phyloP scores from a whole-genome alignment of 225 moss, liverwort and hornwort genomes.

The Antitrichia curtipendula region DNA sequence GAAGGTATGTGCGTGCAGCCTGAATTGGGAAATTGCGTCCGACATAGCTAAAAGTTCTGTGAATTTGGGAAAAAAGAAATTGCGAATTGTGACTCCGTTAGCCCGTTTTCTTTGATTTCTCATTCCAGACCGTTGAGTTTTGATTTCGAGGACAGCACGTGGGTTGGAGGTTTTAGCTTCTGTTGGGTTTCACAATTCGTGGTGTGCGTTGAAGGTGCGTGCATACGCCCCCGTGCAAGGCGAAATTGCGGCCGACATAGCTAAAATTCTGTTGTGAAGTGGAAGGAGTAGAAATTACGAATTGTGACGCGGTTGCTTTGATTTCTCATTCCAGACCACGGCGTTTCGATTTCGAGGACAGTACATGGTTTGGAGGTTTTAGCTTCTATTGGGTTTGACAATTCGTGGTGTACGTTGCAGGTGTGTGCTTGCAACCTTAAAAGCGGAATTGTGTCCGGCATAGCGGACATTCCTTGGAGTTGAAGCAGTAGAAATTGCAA shows the following conservation, averaged over 20 bases:
- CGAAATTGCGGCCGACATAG: not conserved
- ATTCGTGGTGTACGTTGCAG: not conserved
- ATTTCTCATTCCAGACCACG: not conserved
- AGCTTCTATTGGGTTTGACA: not conserved
- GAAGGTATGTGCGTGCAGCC: not conserved
- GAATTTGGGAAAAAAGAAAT: not conserved
- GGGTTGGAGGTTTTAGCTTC: not conserved
- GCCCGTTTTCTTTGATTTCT: not conserved
- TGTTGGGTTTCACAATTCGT: not conserved
- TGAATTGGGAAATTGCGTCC: not conserved
- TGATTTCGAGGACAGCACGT: not conserved
- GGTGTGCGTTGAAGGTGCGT: not conserved
- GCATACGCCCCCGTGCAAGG: not conserved
- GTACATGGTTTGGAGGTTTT: not conserved
- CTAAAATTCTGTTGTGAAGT: not conserved
- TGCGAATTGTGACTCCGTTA: not conserved
- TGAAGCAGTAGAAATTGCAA: not conserved
- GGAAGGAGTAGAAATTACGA: not conserved
- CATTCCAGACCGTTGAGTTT: not conserved
- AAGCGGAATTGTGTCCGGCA: not conserved
- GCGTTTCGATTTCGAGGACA: not conserved
- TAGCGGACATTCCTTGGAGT: not conserved
- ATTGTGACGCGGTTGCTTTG: not conserved
- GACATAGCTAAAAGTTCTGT: not conserved
- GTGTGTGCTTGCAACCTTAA: not conserved